Evolutionary conservation across 1,284 basidiomycete species (phyloP).

Genomic region (Ustilago xerochloae): DNA sequence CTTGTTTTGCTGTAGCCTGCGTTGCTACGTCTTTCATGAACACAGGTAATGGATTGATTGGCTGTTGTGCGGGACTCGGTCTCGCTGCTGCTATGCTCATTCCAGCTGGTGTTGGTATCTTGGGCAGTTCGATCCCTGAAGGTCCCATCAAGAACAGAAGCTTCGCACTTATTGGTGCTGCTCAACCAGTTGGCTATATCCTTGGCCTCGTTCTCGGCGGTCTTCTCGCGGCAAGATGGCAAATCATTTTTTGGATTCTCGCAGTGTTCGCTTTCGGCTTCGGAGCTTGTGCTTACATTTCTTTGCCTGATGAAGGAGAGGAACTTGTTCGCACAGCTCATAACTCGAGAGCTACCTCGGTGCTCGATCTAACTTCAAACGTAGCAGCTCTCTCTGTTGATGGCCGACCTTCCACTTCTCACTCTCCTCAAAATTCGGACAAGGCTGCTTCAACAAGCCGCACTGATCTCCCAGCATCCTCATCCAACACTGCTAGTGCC

Average conservation of each 20-base stretch:
- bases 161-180: slow-evolving; percentile 71
- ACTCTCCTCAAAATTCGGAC: slow-evolving; percentile 1
- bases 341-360: slow-evolving; percentile 11
- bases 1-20: slow-evolving; percentile 62
- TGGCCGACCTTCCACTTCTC: background rate
- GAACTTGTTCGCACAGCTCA: slow-evolving; percentile 22
- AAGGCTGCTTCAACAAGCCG: slow-evolving; percentile 6
- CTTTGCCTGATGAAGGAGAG: slow-evolving; percentile 69
- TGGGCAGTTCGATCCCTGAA: slow-evolving; percentile 64
- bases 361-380: slow-evolving; percentile 12
- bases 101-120: slow-evolving; percentile 62
- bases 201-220: slow-evolving; percentile 79
- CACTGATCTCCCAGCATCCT: slow-evolving; percentile 6
- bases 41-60: slow-evolving; percentile 60
- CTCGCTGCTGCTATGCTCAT: slow-evolving; percentile 45
- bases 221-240: slow-evolving; percentile 74
- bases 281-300: slow-evolving; percentile 70
- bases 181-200: slow-evolving; percentile 76
- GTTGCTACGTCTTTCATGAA: slow-evolving; percentile 64
- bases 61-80: slow-evolving; percentile 62
- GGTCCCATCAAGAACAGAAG: slow-evolving; percentile 63
- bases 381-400: slow-evolving; percentile 1
- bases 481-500: background rate
- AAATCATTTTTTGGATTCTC: slow-evolving; percentile 74
- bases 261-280: slow-evolving; percentile 73